Base-by-base conservation (phyloP, 2,329 filamentous ascomycete species). In the Phoma sp. region DNA sequence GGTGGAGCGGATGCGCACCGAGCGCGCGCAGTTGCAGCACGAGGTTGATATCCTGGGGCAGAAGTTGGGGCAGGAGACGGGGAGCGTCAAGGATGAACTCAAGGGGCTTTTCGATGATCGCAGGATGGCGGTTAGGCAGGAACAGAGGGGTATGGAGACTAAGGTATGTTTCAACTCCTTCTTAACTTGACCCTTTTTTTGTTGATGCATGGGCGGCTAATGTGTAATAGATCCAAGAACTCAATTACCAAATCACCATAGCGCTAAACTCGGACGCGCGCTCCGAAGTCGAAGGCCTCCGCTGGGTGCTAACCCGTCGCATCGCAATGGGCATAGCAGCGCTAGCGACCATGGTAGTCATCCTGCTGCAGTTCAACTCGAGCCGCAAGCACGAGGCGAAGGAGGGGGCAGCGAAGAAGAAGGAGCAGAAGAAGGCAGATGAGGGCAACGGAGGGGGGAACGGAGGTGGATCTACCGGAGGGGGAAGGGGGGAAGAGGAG, bases 181-280 rank as follows among this genome's bases (percentile, higher is more conserved):
- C 17, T 17, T 17, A 17, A 17, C 17, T 17, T 17, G 1, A 17
- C 17, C 17, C 17, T 17, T 17, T 17, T 17, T 17, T 17, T 17
- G 17, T 17, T 17, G 17, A 17, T 17, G 17, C 17, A 17, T 17
- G 17, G 17, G 2, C 17, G 17, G 17, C 17, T 17, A 17, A 17
- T 17, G 35, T 8, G 29, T 8, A 15, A 12, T 68, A 91, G 83
- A 93, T 96, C 60, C 93, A 97, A 81, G 90, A 96, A 78, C 84
- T 98, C 64, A 96, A 94, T 77, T 96, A 98, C 78, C 95, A 96
- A 74, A 98, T 99, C 74, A 96, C 91, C 21, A 92, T 96, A 29
- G 84, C 86, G 36, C 83, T 99, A 38, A 96, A 92, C 74, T 95
- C 91, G 59, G 95, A 98, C 74, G 87, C 90, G 43, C 93, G 94